Evolutionary conservation across 805 yeast genomes (phyloP).

Genomic region (Metschnikowia henanensis): DNA sequence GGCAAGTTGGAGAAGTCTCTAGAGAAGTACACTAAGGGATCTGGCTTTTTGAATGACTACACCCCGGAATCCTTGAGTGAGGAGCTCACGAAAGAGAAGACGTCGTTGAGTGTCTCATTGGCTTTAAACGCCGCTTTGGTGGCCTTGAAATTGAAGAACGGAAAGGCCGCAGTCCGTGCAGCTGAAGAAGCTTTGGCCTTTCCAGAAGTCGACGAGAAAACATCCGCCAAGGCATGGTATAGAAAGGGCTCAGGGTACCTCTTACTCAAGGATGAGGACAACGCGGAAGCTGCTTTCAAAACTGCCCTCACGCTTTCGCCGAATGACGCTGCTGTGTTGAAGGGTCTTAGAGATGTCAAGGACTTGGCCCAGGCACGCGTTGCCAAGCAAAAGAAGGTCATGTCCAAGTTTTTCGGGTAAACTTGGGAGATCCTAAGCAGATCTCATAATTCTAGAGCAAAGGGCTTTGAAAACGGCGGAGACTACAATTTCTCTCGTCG

Average conservation of each 20-base stretch:
- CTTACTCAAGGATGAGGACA: conserved; percentile 63
- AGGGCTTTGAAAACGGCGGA: no score
- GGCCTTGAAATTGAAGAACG: conserved; percentile 61
- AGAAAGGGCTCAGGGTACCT: conserved; percentile 80
- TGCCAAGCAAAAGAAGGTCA: conserved; percentile 71
- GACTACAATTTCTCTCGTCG: no score
- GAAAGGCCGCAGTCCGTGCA: conserved; percentile 53
- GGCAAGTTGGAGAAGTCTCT: conserved; percentile 58
- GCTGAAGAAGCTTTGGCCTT: conserved; percentile 67
- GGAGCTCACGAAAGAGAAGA: conserved; percentile 49
- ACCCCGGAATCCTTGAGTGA: conserved; percentile 67
- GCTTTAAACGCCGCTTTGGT: conserved; percentile 74
- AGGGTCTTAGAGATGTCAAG: conserved; percentile 63
- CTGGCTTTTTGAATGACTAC: conserved; percentile 66
- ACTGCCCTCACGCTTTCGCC: conserved; percentile 67
- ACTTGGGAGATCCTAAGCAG: not conserved
- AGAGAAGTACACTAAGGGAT: conserved; percentile 72
- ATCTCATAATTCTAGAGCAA: no score
- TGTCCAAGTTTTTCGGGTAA: conserved; percentile 60
- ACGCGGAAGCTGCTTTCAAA: conserved; percentile 64
- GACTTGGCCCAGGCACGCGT: conserved; percentile 49
- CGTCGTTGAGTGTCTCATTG: conserved; percentile 60
- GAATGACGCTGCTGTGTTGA: conserved; percentile 66
- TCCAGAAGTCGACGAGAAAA: conserved; percentile 58
- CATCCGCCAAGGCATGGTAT: conserved; percentile 81